Evolutionary conservation across 768 basidiomycete genomes (phyloP), one percentile per base, ranked within the genome.

Genomic region (Psilocybe cubensis): DNA sequence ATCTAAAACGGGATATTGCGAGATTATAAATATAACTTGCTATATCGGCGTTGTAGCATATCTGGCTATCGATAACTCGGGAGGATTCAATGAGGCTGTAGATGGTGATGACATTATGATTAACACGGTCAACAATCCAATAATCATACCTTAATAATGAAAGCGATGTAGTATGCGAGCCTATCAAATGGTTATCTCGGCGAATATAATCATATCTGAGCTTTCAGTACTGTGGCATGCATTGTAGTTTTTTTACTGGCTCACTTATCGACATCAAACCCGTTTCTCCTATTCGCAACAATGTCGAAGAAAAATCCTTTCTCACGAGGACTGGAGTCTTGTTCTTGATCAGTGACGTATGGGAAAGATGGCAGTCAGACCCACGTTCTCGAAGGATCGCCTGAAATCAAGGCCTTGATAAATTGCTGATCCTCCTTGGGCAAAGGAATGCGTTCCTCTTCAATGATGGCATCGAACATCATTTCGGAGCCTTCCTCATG

Each of bases 251-350:
- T 2, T 50, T 38, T 52, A 43, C n/a, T 28, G 54, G 29, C 8
- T 58, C 54, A 90, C 91, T 93, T 93, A 78, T 94, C 92, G 4
- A 94, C 92, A 64, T 94, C 92, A 3, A 94, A 76, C 0, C 92
- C 92, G 58, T 93, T 94, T 6, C 84, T 76, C 68, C 82, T 82
- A 72, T 94, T 94, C 0, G 91, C 87, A 2, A 94, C 89, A 49
- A 94, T 93, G 53, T 94, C 89, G 64, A 94, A 94, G 2, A 94
- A 70, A 63, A 90, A 94, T 0, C 73, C 70, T 69, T 92, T 92
- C 66, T 87, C 88, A n/a, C 74, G 65, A 1, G 72, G 63, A 45
- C 78, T 73, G 55, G n/a, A 24, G 35, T 46, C 27, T 33, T 35
- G 29, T 8, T 6, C 29, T 9, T 7, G 24, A 21, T 33, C 18